Evolutionary conservation across 23 red algal species (phyloP), one percentile per base, ranked within the genome.

Genomic region (Cyanidiococcus yangmingshanensis): DNA sequence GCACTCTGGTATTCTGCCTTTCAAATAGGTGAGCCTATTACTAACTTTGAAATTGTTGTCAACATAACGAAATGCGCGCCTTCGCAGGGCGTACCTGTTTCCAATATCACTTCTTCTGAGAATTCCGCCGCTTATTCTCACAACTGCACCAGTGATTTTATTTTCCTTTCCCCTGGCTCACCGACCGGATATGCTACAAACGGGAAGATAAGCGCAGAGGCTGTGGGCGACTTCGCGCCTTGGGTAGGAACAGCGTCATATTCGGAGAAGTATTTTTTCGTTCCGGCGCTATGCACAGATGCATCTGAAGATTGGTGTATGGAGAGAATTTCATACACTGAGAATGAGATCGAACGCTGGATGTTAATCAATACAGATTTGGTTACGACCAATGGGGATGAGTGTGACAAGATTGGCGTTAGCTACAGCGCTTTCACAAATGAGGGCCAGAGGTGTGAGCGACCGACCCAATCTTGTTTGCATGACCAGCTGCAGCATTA

Each of bases 351-450:
- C 37, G 16, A 7, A 15, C 12, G 75, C 16, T 86, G 83, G 83
- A 86, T 86, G 83, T 37, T 86, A 15, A 68, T 86, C 39, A 75
- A 86, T 38, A 77, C 30, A 1, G 37, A 77, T 39, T 41, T 57
- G 30, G 83, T 86, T 37, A 86, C 83, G 21, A 27, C 79, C 39
- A 39, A 31, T 33, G 83, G 83, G 17, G 58, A 54, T 30, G 75
- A 79, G 7, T 86, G 83, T 39, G 77, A 86, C 39, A 86, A 86
- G 30, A 79, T 86, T 24, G 83, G 83, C 40, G 83, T 86, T 45
- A 38, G 50, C 33, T 79, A 86, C 77, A 40, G 36, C 67, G 83
- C 83, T 2, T 86, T 79, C 77, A 38, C 50, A n/a, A 80, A 79
- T 75, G 3, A 86, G 83, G 59, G 40, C 17, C 78, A 80, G 58